These are phyloP conservation scores for Mixia osmundae DNA, from an alignment of 1,284 basidiomycete species.

Conservation along the genomic window DNA sequence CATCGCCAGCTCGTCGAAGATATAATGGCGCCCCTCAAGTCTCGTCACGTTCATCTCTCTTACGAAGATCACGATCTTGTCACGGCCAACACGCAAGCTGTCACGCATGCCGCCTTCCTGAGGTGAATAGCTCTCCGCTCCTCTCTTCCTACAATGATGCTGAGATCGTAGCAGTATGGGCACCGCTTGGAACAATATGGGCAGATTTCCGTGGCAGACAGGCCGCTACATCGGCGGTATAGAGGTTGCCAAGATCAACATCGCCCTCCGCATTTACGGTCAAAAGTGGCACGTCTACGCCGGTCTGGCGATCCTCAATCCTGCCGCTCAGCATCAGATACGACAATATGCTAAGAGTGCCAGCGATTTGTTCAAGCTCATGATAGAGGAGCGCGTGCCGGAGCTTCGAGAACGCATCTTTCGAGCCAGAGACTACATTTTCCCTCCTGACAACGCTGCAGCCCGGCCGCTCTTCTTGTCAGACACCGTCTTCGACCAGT, in stretches of 20 bases:
- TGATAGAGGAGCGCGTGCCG: constrained; percentile 53
- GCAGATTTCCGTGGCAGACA: constrained; percentile 83
- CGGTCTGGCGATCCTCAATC: constrained; percentile 87
- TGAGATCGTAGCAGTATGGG: constrained; percentile 52
- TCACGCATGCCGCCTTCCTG: constrained; percentile 84
- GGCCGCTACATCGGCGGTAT: constrained; percentile 85
- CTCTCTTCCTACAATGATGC: constrained; percentile 4
- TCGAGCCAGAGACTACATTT: constrained; percentile 51
- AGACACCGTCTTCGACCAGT: constrained; percentile 67
- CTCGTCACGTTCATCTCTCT: constrained; percentile 69
- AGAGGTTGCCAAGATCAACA: constrained; percentile 95
- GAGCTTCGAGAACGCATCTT: constrained; percentile 49
- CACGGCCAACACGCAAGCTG: constrained; percentile 93
- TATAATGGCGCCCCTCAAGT: constrained; percentile 57
- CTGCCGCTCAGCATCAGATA: constrained; percentile 70
- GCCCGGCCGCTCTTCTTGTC: constrained; percentile 52
- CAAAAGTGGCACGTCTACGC: constrained; percentile 99
- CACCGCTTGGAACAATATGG: constrained; percentile 64
- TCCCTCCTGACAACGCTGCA: constrained; percentile 27
- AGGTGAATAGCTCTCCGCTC: constrained; percentile 31
- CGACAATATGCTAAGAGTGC: constrained; percentile 65
- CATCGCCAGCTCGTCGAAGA: constrained; percentile 56
- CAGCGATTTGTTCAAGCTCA: constrained; percentile 83
- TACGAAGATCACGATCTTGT: constrained; percentile 92
- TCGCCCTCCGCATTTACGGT: constrained; percentile 82